A percentile compares a stretch with the other conserved stretches of the same genome.
phyloP scores from a whole-genome alignment of 2,329 filamentous ascomycete genomes.

The Penicillium sp. region DNA sequence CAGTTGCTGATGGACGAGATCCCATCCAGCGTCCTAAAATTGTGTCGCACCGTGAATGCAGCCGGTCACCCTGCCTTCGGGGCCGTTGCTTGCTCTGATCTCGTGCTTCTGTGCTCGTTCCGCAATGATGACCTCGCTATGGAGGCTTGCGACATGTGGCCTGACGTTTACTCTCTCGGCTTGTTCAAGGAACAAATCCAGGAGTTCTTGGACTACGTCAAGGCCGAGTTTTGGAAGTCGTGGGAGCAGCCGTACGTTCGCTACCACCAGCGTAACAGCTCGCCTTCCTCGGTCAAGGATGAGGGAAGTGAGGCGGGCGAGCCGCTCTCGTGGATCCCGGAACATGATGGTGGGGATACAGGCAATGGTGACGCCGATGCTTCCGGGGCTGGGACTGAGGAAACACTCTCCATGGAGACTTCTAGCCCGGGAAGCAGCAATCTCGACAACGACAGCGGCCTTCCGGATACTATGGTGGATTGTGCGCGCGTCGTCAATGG shows the following conservation, averaged over 20 bases:
- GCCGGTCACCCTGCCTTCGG: not conserved
- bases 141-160: not conserved
- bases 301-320: not conserved
- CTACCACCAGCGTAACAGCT: not conserved
- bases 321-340: not conserved
- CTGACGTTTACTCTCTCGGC: not conserved
- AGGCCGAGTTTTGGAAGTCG: not conserved
- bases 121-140: not conserved
- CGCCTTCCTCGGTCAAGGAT: not conserved
- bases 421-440: not conserved
- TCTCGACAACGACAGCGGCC: not conserved
- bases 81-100: not conserved
- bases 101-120: not conserved
- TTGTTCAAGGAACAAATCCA: not conserved
- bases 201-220: not conserved
- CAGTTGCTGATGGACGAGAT: not conserved
- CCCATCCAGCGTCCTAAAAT: not conserved
- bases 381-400: not conserved
- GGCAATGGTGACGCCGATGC: not conserved
- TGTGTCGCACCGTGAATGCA: not conserved
- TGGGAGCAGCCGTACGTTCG: not conserved
- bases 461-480: not conserved
- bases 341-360: not conserved
- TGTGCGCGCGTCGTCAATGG: too few relatives aligned
- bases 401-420: not conserved